Evolutionary conservation across 2,329 filamentous ascomycete species (phyloP).

Genomic region (Calonectria fujianensis): DNA sequence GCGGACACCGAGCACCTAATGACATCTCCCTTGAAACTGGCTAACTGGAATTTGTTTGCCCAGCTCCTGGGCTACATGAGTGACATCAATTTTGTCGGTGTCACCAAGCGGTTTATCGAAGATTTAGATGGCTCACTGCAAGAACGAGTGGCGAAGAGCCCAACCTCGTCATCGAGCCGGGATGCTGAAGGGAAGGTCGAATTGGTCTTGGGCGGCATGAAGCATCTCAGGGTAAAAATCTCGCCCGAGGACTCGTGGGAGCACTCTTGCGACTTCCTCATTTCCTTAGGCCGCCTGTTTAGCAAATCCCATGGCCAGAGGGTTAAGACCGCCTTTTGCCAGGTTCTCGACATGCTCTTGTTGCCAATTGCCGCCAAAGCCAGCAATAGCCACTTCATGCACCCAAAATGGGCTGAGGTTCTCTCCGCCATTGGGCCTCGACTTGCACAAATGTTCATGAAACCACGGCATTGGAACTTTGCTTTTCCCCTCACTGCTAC

Average conservation of each 20-base stretch:
- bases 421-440: conserved; percentile 86
- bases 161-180: conserved; percentile 72
- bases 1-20: conserved; percentile 88
- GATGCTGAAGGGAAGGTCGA: conserved; percentile 89
- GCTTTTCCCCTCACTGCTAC: conserved; percentile 92
- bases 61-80: conserved; percentile 98
- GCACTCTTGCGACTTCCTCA: conserved; percentile 91
- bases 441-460: conserved; percentile 88
- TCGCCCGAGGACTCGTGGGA: conserved; percentile 86
- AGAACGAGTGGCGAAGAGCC: conserved; percentile 83
- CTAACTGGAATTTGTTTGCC: conserved; percentile 97
- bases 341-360: conserved; percentile 90
- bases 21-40: conserved; percentile 87
- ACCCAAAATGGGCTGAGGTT: conserved; percentile 91
- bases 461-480: conserved; percentile 93
- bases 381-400: conserved; percentile 82
- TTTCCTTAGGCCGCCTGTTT: conserved; percentile 87
- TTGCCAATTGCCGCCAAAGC: conserved; percentile 90
- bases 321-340: conserved; percentile 96
- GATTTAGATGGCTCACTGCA: conserved; percentile 88
- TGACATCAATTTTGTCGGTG: conserved; percentile 89
- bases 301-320: conserved; percentile 89
- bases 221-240: conserved; percentile 86
- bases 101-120: conserved; percentile 86
- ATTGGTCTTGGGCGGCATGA: conserved; percentile 92